A percentile compares a stretch with the other conserved stretches of the same genome.
Conservation (phyloP, 345 rosid genomes). For the Eucalyptus dawsonii region DNA sequence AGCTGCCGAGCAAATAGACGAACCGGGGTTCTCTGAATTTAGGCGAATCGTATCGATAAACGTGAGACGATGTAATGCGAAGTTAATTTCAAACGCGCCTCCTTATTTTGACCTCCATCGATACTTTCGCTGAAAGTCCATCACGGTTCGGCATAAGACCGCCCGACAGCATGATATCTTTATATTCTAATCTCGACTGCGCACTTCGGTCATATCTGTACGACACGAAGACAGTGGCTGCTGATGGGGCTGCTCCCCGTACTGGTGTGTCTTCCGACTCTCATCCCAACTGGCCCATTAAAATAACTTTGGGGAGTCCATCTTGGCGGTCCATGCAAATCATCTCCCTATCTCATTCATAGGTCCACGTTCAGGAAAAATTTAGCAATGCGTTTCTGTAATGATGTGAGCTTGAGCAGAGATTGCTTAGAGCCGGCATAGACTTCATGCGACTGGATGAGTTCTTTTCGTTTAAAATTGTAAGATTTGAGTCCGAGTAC, state of each 20-base stretch:
- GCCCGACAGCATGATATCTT: not conserved
- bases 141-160: not conserved
- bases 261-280: not conserved
- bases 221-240: not conserved
- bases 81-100: not conserved
- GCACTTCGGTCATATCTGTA: not conserved
- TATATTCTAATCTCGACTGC: not conserved
- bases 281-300: not conserved
- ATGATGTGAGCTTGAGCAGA: not conserved
- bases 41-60: not conserved
- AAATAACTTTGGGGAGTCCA: not conserved
- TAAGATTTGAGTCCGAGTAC: not conserved
- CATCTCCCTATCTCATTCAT: not conserved
- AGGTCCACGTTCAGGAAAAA: not conserved
- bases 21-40: not conserved
- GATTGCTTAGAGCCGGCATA: not conserved
- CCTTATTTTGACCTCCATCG: not conserved
- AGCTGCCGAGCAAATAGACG: not conserved
- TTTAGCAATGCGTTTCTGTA: not conserved
- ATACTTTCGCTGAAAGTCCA: not conserved
- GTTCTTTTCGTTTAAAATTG: not conserved
- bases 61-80: not conserved
- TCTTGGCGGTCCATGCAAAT: not conserved
- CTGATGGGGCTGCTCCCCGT: not conserved
- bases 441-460: not conserved